Conservation (phyloP, 148 eudicot species). For the Agrostemma githago region DNA sequence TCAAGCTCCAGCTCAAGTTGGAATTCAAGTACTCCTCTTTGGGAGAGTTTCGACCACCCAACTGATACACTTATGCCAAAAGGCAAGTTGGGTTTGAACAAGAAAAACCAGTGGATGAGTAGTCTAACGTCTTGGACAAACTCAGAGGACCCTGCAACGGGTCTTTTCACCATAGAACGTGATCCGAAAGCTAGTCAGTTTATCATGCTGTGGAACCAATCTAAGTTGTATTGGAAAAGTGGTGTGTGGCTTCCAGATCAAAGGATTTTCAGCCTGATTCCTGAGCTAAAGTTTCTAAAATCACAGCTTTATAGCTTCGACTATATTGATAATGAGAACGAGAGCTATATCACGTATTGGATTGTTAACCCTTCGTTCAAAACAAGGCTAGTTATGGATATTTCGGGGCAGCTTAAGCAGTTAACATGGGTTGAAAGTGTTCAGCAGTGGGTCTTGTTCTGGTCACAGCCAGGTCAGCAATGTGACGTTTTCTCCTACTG, state of each 20-base stretch:
- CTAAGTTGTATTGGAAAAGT: constrained; percentile 31
- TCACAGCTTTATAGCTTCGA: constrained; percentile 38
- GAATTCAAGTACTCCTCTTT: constrained; percentile 24
- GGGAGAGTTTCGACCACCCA: constrained; percentile 48
- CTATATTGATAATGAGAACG: constrained; percentile 38
- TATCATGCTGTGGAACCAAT: constrained; percentile 33
- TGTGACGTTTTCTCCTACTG: constrained; percentile 51
- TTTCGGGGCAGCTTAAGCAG: constrained; percentile 45
- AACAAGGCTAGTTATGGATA: constrained; percentile 50
- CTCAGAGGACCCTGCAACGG: constrained; percentile 35
- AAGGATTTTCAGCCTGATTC: constrained; percentile 36
- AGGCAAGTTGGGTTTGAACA: constrained; percentile 29
- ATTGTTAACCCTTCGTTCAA: constrained; percentile 31
- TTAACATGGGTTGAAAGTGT: constrained; percentile 31
- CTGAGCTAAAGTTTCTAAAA: constrained; percentile 36
- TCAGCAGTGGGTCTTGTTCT: constrained; percentile 41
- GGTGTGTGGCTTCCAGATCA: constrained; percentile 31
- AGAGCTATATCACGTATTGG: constrained; percentile 49
- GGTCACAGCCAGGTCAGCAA: constrained; percentile 56
- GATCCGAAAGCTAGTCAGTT: constrained; percentile 35
- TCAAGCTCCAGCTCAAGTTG: constrained; percentile 17
- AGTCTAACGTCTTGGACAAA: constrained; percentile 44
- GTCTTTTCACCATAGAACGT: constrained; percentile 26
- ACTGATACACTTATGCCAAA: constrained; percentile 37
- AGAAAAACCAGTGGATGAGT: constrained; percentile 19